A percentile compares a stretch with the other conserved stretches of the same genome.
These are phyloP conservation scores for Spergularia azorica DNA, from an alignment of 179 eudicot genomes.

Conservation along the genomic window DNA sequence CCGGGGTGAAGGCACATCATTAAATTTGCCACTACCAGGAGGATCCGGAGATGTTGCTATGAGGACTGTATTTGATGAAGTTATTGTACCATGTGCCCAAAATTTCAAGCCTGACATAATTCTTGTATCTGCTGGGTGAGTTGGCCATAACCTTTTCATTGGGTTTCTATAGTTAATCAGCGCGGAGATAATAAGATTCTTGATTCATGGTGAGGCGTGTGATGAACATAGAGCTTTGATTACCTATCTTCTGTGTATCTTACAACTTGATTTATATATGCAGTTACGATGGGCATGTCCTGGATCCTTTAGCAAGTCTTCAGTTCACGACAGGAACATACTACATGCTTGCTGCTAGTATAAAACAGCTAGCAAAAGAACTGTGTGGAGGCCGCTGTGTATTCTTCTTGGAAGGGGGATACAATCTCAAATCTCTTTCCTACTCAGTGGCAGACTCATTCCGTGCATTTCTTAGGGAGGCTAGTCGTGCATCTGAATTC, in stretches of 20 bases:
- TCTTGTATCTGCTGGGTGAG: conserved; percentile 95
- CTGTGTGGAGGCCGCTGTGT: conserved; percentile 92
- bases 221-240: not conserved
- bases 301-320: conserved; percentile 87
- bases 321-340: conserved; percentile 92
- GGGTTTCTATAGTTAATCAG: too few species aligned
- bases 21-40: conserved; percentile 89
- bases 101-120: conserved; percentile 92
- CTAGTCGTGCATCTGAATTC: conserved; percentile 63
- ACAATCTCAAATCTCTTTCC: conserved; percentile 81
- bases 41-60: conserved; percentile 90
- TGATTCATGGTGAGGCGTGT: not conserved
- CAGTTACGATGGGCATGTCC: conserved; percentile 87
- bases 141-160: not conserved
- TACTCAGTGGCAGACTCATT: conserved; percentile 84
- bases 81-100: conserved; percentile 81
- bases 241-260: not conserved
- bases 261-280: not conserved
- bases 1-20: conserved; percentile 82
- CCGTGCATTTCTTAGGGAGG: conserved; percentile 85
- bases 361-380: conserved; percentile 83
- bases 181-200: not conserved
- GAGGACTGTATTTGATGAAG: conserved; percentile 80
- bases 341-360: conserved; percentile 77
- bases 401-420: conserved; percentile 95